Evolutionary conservation across 371 early-diverging fungal species (phyloP).

Genomic region (Mucor plumbeus): DNA sequence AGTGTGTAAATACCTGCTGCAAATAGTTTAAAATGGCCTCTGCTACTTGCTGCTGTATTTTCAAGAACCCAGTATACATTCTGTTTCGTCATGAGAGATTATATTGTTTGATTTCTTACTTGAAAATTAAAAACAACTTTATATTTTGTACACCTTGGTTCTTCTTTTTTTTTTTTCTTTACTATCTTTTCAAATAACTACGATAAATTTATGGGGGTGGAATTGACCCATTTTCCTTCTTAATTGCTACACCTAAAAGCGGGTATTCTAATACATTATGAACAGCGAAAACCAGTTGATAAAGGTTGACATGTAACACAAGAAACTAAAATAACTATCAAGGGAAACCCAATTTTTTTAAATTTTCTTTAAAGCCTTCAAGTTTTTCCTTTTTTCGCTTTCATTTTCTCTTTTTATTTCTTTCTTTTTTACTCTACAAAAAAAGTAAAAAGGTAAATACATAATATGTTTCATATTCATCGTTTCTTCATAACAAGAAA

Average conservation of each 20-base stretch:
- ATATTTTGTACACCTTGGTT: neutral
- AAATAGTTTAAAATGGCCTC: too few relatives aligned
- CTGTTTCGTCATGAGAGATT: too few relatives aligned
- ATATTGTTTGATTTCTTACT: neutral
- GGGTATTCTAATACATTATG: neutral
- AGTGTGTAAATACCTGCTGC: too few relatives aligned
- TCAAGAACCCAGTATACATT: too few relatives aligned
- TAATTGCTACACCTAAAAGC: conserved; percentile 9
- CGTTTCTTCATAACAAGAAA: neutral
- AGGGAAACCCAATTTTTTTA: conserved; percentile 8
- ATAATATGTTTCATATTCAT: too few relatives aligned
- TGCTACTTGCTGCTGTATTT: too few relatives aligned
- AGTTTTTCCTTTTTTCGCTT: conserved; percentile 4
- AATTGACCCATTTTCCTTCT: neutral
- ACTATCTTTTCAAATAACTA: neutral
- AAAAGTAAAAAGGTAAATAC: neutral
- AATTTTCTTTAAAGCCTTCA: neutral
- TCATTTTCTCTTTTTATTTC: conserved; percentile 6
- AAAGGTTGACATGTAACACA: conserved; percentile 24
- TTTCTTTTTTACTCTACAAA: neutral
- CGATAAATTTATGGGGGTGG: neutral
- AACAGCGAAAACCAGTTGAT: conserved; percentile 20
- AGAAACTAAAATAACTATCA: neutral
- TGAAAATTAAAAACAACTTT: neutral
- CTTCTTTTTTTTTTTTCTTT: too few relatives aligned